phyloP scores from a whole-genome alignment of 805 yeast genomes.

The Starmerella stellata region DNA sequence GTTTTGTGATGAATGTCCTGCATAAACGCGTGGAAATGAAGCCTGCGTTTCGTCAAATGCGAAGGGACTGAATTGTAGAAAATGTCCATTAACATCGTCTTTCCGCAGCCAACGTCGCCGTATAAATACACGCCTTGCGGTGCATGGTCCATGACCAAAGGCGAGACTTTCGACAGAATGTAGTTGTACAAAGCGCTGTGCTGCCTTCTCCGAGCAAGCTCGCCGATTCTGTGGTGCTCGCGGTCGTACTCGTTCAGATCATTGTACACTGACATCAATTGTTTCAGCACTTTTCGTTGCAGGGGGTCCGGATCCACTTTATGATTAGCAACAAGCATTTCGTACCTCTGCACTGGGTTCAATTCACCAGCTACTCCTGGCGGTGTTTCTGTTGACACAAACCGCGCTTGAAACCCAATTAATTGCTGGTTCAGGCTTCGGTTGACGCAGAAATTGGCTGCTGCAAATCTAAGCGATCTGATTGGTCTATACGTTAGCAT shows the following conservation, averaged over 20 bases:
- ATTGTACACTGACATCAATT: conserved; percentile 41
- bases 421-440: too few species aligned
- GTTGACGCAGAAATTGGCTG: too few species aligned
- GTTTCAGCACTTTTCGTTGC: conserved; percentile 55
- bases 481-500: too few species aligned
- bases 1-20: conserved; percentile 76
- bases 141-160: conserved; percentile 6
- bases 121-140: conserved; percentile 80
- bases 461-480: too few species aligned
- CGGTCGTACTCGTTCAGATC: conserved; percentile 33
- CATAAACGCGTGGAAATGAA: conserved; percentile 96
- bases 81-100: conserved; percentile 94
- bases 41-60: conserved; percentile 57
- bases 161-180: background rate
- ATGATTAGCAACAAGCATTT: conserved; percentile 20
- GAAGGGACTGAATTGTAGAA: conserved; percentile 70
- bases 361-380: too few species aligned
- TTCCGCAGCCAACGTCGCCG: conserved; percentile 98
- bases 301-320: conserved; percentile 46
- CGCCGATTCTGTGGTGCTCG: conserved; percentile 32
- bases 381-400: too few species aligned
- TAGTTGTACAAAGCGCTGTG: background rate
- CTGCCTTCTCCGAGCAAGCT: background rate
- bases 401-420: too few species aligned
- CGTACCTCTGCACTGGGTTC: conserved; percentile 23